Conservation (phyloP, 1,284 basidiomycete species). For the Pholiota adiposa region DNA sequence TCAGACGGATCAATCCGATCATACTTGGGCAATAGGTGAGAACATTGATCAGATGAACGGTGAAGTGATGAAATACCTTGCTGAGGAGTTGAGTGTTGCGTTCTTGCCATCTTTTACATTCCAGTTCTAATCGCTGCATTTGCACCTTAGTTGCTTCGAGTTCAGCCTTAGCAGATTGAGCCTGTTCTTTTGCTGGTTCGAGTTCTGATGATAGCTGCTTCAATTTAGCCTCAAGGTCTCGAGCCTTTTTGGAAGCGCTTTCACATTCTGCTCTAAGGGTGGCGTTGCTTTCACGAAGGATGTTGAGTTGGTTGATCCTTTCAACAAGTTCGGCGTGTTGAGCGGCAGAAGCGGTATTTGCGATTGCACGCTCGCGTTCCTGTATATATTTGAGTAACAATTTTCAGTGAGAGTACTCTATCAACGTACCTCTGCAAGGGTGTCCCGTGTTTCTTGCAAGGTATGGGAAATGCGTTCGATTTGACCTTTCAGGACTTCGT, state of each 20-base stretch:
- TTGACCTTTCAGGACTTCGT: constrained; percentile 73
- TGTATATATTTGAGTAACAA: constrained; percentile 32
- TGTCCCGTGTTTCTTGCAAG: constrained; percentile 70
- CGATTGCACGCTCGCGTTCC: constrained; percentile 80
- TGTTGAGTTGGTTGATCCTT: constrained; percentile 86
- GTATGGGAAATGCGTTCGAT: constrained; percentile 74
- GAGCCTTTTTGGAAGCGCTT: constrained; percentile 63
- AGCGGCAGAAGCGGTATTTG: constrained; percentile 70
- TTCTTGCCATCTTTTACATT: constrained; percentile 85
- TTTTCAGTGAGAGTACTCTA: background rate
- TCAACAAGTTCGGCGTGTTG: constrained; percentile 88
- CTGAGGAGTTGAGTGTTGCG: constrained; percentile 81
- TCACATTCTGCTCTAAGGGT: constrained; percentile 83
- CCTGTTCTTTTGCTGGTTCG: constrained; percentile 78
- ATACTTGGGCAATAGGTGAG: constrained; percentile 50
- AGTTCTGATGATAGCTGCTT: constrained; percentile 65
- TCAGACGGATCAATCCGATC: constrained; percentile 89
- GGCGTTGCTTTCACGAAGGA: constrained; percentile 87
- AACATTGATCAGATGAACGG: constrained; percentile 2
- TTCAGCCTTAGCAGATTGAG: constrained; percentile 72
- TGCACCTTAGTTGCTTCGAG: constrained; percentile 73
- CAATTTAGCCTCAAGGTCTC: constrained; percentile 69
- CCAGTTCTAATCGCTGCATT: constrained; percentile 75
- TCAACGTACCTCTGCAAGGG: constrained; percentile 61
- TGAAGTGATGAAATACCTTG: constrained; percentile 53